phyloP scores from a whole-genome alignment of 805 yeast species.

The Ogataea saltuana region DNA sequence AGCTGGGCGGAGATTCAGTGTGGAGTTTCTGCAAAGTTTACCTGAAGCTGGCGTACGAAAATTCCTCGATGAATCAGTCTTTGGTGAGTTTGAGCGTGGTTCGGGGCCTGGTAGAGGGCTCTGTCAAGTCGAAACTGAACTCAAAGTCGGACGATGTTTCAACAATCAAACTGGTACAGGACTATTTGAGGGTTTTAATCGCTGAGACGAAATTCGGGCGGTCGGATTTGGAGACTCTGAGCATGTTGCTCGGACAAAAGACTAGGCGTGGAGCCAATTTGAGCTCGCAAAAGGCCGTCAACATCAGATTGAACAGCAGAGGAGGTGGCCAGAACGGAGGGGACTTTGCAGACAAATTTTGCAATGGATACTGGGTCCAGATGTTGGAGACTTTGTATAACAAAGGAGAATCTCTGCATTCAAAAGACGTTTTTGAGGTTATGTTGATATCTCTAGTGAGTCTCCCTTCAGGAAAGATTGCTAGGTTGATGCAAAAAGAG shows the following conservation, averaged over 20 bases:
- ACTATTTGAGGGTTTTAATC: constrained; percentile 48
- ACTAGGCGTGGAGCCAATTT: constrained; percentile 19
- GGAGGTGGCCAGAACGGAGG: constrained; percentile 3
- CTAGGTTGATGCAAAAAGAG: constrained; percentile 43
- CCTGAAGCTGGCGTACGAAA: constrained; percentile 38
- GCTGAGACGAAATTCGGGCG: constrained; percentile 47
- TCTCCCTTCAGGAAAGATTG: constrained; percentile 43
- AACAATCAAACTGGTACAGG: constrained; percentile 49
- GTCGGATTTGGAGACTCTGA: constrained; percentile 47
- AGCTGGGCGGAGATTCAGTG: constrained; percentile 55
- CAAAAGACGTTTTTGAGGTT: constrained; percentile 46
- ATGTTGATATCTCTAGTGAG: constrained; percentile 55
- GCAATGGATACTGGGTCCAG: constrained; percentile 58
- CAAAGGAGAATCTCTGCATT: constrained; percentile 55
- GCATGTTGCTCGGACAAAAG: constrained; percentile 46
- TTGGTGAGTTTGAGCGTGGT: constrained; percentile 39
- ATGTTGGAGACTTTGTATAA: constrained; percentile 57
- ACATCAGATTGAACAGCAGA: constrained; percentile 24
- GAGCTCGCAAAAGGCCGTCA: constrained; percentile 8
- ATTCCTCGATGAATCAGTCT: constrained; percentile 31
- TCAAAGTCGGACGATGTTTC: constrained; percentile 53
- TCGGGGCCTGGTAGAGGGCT: constrained; percentile 56
- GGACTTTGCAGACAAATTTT: constrained; percentile 56
- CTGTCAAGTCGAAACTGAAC: constrained; percentile 46
- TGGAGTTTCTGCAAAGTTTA: constrained; percentile 69